phyloP scores from a whole-genome alignment of 2,329 filamentous ascomycete genomes.

The Fusarium sp. region DNA sequence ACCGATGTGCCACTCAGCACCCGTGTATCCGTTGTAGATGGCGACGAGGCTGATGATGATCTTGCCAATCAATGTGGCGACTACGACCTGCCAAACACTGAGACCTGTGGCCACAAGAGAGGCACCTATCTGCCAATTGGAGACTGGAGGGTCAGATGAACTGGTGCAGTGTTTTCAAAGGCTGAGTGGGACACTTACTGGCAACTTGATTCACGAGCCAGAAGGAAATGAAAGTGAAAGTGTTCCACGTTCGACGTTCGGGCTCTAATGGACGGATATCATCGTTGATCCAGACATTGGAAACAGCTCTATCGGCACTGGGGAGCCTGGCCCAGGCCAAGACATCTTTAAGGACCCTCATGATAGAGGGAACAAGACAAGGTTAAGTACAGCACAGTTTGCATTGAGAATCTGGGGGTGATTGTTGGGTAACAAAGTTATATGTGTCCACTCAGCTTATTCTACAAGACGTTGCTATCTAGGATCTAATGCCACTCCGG shows the following conservation, averaged over 20 bases:
- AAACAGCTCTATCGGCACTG: not conserved
- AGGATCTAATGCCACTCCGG: no score
- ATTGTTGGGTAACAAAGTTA: no score
- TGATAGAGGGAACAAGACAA: not conserved
- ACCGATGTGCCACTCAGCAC: conserved; percentile 3
- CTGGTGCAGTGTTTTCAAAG: not conserved
- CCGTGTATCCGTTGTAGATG: not conserved
- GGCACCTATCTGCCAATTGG: conserved; percentile 5
- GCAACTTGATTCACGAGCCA: not conserved
- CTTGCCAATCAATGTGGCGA: not conserved
- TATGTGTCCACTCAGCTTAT: no score
- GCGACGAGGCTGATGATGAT: conserved; percentile 1
- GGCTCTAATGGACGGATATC: conserved; percentile 1
- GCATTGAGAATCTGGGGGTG: no score
- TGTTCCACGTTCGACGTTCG: conserved; percentile 4
- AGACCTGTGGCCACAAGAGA: conserved; percentile 6
- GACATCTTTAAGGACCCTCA: not conserved
- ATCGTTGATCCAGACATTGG: conserved; percentile 8
- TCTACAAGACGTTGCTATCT: no score
- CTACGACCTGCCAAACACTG: conserved; percentile 4
- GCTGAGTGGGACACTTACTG: not conserved
- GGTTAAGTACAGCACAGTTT: no score
- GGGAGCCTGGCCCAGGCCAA: not conserved
- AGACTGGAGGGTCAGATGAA: not conserved
- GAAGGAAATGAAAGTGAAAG: not conserved